phyloP scores from a whole-genome alignment of 2,329 filamentous ascomycete genomes.

The Diaporthe sp. region DNA sequence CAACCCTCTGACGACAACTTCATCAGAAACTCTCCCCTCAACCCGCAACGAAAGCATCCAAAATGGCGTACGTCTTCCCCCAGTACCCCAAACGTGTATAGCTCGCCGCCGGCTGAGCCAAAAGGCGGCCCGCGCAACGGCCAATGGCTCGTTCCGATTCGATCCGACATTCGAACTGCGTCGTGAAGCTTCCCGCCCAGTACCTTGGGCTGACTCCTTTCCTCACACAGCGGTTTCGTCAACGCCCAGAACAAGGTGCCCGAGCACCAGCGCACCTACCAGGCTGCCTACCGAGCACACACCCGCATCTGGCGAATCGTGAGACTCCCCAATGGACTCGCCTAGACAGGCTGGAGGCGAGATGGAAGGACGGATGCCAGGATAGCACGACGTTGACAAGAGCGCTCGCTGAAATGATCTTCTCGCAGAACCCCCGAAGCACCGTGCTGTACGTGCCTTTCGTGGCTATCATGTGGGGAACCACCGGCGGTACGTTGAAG shows the following conservation, averaged over 20 bases:
- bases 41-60: conserved; percentile 38
- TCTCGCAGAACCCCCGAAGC: conserved; percentile 70
- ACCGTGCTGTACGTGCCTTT: conserved; percentile 75
- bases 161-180: conserved; percentile 9
- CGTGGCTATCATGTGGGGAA: conserved; percentile 71
- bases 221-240: conserved; percentile 59
- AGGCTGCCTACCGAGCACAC: conserved; percentile 75
- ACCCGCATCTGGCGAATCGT: conserved; percentile 83
- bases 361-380: conserved; percentile 17
- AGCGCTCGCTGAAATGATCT: conserved; percentile 40
- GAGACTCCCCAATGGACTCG: conserved; percentile 50
- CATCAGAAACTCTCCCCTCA: conserved; percentile 39
- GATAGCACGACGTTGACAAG: neutral
- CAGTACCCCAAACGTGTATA: neutral
- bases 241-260: conserved; percentile 83
- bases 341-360: neutral
- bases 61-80: conserved; percentile 44
- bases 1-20: conserved; percentile 34
- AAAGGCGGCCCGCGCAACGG: neutral
- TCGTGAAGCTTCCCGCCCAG: conserved; percentile 10
- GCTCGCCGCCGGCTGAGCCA: neutral
- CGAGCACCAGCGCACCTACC: conserved; percentile 79
- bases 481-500: conserved; percentile 67
- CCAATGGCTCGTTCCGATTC: conserved; percentile 28
- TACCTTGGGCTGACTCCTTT: conserved; percentile 41